Evolutionary conservation across 139 green algal species (phyloP).

Genomic region (Zygnema circumcarinatum): DNA sequence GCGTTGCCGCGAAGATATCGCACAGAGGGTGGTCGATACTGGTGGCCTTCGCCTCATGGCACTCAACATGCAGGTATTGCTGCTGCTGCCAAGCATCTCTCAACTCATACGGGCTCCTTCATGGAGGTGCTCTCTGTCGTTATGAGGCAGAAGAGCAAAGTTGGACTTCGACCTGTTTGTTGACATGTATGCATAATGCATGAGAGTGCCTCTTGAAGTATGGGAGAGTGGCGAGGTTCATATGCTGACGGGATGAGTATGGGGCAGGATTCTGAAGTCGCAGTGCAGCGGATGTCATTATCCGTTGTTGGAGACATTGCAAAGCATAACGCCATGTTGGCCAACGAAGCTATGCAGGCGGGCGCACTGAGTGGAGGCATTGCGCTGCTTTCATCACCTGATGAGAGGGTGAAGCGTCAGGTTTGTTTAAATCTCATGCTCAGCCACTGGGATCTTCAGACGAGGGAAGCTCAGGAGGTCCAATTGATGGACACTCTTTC

Average conservation of each 20-base stretch:
- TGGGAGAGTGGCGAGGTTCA: too few species aligned
- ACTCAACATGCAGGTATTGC: not conserved
- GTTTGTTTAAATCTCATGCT: too few species aligned
- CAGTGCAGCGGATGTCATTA: constrained; percentile 83
- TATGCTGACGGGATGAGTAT: too few species aligned
- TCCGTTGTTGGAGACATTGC: constrained; percentile 82
- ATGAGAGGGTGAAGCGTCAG: constrained; percentile 88
- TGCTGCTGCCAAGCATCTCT: not conserved
- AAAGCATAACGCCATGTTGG: constrained; percentile 87
- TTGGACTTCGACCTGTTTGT: not conserved
- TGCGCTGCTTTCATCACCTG: constrained; percentile 73
- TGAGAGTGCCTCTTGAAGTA: too few species aligned
- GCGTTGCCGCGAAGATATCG: not conserved
- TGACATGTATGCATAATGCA: too few species aligned
- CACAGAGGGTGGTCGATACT: constrained; percentile 27
- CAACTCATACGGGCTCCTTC: not conserved
- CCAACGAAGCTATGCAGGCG: constrained; percentile 84
- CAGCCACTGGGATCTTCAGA: not conserved
- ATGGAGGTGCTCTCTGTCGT: not conserved
- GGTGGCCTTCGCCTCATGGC: constrained; percentile 7
- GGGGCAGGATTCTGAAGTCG: constrained; percentile 85
- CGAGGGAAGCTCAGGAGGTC: too few species aligned
- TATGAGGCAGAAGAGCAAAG: not conserved
- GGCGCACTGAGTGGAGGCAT: constrained; percentile 46
- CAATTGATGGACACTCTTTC: too few species aligned